Conservation (phyloP, 2,329 filamentous ascomycete genomes). For the Scolecobasidium constrictum region DNA sequence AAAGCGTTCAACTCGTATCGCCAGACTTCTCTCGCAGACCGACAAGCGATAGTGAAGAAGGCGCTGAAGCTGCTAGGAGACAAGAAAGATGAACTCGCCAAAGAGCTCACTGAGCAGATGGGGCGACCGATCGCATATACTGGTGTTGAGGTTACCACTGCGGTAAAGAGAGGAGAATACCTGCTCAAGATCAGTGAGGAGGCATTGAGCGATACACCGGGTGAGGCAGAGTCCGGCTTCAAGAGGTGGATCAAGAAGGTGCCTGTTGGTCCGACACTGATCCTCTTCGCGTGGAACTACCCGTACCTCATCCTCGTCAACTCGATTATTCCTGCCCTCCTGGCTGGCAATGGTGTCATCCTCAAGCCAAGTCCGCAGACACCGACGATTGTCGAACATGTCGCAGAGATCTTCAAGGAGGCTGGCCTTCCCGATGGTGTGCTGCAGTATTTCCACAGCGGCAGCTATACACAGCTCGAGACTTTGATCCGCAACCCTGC, state of each 20-base stretch:
- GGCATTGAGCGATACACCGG: slow-evolving; percentile 66
- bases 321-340: slow-evolving; percentile 80
- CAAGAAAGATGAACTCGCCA: slow-evolving; percentile 68
- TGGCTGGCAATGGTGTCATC: slow-evolving; percentile 84
- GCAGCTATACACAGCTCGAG: slow-evolving; percentile 66
- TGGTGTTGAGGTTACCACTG: slow-evolving; percentile 72
- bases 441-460: slow-evolving; percentile 86
- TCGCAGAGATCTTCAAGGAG: slow-evolving; percentile 63
- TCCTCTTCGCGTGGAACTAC: slow-evolving; percentile 97
- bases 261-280: slow-evolving; percentile 74
- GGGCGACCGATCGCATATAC: slow-evolving; percentile 84
- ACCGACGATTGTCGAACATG: slow-evolving; percentile 79
- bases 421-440: slow-evolving; percentile 76
- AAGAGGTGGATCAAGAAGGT: slow-evolving; percentile 82
- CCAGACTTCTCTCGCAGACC: slow-evolving; percentile 61
- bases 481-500: slow-evolving; percentile 65
- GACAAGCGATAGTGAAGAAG: slow-evolving; percentile 71
- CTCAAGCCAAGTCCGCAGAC: slow-evolving; percentile 93
- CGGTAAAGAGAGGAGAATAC: slow-evolving; percentile 75
- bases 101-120: slow-evolving; percentile 90
- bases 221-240: slow-evolving; percentile 78
- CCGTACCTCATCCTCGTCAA: slow-evolving; percentile 91
- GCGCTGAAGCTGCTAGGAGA: slow-evolving; percentile 61
- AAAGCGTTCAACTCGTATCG: slow-evolving; percentile 69
- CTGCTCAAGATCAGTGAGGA: slow-evolving; percentile 74